These are phyloP conservation scores for Musa itinerans DNA, from an alignment of 176 grass and related monocot genomes.

Conservation along the genomic window DNA sequence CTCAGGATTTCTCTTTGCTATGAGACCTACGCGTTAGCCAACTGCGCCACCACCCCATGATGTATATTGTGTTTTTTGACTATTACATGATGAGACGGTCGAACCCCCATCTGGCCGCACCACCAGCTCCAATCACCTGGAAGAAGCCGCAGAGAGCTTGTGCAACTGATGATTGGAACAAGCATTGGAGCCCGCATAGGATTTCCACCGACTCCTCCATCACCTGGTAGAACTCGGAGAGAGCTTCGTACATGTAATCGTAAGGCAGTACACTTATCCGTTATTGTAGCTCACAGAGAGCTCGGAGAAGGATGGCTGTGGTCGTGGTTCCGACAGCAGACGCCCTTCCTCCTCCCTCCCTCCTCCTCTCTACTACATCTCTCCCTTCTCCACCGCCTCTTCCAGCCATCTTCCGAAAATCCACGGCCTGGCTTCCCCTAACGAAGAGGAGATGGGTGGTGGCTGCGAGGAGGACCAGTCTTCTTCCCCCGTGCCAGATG, in stretches of 20 bases:
- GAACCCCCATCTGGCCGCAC: no score
- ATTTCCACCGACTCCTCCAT: no score
- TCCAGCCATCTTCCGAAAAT: background rate
- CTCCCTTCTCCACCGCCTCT: background rate
- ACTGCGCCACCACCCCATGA: constrained; percentile 69
- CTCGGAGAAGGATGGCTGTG: background rate
- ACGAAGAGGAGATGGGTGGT: background rate
- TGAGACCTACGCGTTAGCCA: constrained; percentile 91
- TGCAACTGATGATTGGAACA: no score
- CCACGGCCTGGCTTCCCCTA: no score
- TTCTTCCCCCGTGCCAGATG: background rate
- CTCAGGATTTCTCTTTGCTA: constrained; percentile 33
- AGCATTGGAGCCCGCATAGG: no score
- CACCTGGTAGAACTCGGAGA: no score
- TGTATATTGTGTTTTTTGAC: no score
- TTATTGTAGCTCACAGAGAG: background rate
- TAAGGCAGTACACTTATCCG: no score
- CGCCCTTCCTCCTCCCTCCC: background rate
- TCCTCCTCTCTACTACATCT: background rate
- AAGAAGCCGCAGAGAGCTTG: no score
- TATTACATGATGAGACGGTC: no score
- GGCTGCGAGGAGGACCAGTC: background rate
- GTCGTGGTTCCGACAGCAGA: background rate
- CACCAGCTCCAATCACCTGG: no score
- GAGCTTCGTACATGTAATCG: no score